These are phyloP conservation scores for Blepharisma stoltei DNA, from an alignment of 73 alveolate genomes.

Conservation along the genomic window DNA sequence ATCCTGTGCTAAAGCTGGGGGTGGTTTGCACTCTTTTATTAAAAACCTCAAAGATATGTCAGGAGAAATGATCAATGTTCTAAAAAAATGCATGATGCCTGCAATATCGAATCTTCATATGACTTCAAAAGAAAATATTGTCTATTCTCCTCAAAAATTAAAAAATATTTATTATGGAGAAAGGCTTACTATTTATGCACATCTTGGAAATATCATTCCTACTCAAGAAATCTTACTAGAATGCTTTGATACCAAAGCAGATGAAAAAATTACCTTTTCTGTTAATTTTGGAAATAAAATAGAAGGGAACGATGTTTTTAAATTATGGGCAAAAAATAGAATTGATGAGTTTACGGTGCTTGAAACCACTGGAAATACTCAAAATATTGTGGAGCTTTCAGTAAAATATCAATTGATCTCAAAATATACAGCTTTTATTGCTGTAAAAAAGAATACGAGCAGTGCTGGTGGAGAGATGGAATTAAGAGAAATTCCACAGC, in stretches of 20 bases:
- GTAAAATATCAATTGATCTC: neutral
- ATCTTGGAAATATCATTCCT: neutral
- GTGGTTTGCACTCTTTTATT: neutral
- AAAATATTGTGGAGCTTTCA: neutral
- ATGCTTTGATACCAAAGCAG: neutral
- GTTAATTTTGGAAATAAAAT: neutral
- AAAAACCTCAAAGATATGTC: neutral
- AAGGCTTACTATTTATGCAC: neutral
- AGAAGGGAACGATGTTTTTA: neutral
- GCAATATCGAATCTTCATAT: neutral
- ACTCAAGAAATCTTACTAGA: neutral
- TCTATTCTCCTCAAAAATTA: neutral
- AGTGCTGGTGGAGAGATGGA: neutral
- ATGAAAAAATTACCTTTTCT: neutral
- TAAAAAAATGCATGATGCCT: slow-evolving; percentile 31
- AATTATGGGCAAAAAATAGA: neutral
- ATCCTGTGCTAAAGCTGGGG: neutral
- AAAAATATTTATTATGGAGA: slow-evolving; percentile 23
- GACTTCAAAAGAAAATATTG: neutral
- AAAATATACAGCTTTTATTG: neutral
- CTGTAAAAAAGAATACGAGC: neutral
- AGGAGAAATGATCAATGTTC: neutral
- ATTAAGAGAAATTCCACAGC: neutral
- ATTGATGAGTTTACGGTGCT: neutral
- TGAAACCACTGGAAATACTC: neutral